A percentile compares a stretch with the other conserved stretches of the same genome.
phyloP scores from a whole-genome alignment of 2,329 filamentous ascomycete species.

The Pseudogymnoascus sp. region DNA sequence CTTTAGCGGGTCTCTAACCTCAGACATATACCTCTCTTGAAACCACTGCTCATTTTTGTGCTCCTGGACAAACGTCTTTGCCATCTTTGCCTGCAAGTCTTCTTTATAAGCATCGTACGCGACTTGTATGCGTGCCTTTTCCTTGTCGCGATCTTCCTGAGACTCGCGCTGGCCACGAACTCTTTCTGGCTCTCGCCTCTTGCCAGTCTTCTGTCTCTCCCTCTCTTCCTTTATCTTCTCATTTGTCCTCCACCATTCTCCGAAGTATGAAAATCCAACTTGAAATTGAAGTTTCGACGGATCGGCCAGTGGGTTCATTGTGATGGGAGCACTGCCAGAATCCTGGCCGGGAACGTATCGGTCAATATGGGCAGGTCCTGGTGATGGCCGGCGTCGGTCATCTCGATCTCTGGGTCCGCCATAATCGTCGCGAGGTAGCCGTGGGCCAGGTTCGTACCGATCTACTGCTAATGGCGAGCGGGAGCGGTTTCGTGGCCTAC shows the following conservation, averaged over 20 bases:
- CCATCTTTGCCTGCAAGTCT: conserved; percentile 68
- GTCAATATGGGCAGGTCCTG: conserved; percentile 64
- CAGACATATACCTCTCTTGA: conserved; percentile 83
- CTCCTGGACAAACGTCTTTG: conserved; percentile 77
- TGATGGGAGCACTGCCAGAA: conserved; percentile 38
- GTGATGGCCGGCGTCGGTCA: conserved; percentile 50
- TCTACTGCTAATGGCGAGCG: conserved; percentile 64
- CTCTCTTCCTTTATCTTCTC: conserved; percentile 77
- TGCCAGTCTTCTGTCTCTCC: conserved; percentile 61
- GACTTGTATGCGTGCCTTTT: conserved; percentile 68
- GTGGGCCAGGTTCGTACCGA: conserved; percentile 63
- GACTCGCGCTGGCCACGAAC: conserved; percentile 56
- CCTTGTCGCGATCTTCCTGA: conserved; percentile 68
- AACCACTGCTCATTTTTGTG: conserved; percentile 99
- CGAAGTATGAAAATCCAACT: conserved; percentile 77
- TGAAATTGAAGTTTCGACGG: conserved; percentile 68
- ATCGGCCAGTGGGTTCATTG: conserved; percentile 61
- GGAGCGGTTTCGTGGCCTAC: conserved; percentile 51
- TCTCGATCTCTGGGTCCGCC: conserved; percentile 37
- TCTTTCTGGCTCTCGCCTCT: conserved; percentile 56
- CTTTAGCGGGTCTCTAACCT: conserved; percentile 68
- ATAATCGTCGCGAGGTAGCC: conserved; percentile 58
- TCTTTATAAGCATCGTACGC: conserved; percentile 62
- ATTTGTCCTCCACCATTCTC: conserved; percentile 79
- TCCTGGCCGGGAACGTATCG: conserved; percentile 75